Percentiles rank a stretch among this genome's conserved stretches.
These are phyloP conservation scores for Tricholoma sp. DNA, from an alignment of 768 basidiomycete genomes.

Conservation along the genomic window DNA sequence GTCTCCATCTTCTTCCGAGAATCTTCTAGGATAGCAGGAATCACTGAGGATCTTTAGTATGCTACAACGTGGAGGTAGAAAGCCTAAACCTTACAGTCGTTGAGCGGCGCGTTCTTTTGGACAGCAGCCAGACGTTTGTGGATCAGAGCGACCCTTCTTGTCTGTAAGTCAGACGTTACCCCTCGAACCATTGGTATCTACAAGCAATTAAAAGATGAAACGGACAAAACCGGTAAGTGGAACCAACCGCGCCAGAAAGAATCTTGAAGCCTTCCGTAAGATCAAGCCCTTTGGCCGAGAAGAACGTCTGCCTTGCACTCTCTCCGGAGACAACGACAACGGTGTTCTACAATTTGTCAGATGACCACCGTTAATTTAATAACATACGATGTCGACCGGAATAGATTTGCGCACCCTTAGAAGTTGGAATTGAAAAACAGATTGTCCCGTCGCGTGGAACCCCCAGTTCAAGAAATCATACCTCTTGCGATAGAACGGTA, in stretches of 20 bases:
- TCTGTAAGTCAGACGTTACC: conserved; percentile 66
- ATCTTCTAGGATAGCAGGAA: conserved; percentile 62
- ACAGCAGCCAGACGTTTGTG: conserved; percentile 64
- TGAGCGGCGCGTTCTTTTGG: conserved; percentile 58
- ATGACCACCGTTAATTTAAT: conserved; percentile 5
- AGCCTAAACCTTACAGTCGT: conserved; percentile 43
- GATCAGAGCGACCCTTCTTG: conserved; percentile 55
- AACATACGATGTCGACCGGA: background rate
- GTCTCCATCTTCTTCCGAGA: conserved; percentile 52
- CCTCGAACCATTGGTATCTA: conserved; percentile 76
- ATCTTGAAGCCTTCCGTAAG: conserved; percentile 77
- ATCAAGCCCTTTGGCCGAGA: conserved; percentile 65
- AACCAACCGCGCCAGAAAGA: conserved; percentile 67
- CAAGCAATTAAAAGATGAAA: conserved; percentile 13
- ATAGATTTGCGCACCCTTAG: conserved; percentile 45
- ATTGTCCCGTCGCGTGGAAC: conserved; percentile 61
- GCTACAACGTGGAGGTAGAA: conserved; percentile 9
- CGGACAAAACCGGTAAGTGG: conserved; percentile 11
- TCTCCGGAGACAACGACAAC: conserved; percentile 78
- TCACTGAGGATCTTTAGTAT: conserved; percentile 39
- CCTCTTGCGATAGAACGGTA: conserved; percentile 63
- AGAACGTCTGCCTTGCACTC: conserved; percentile 61
- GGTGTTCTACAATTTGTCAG: conserved; percentile 45
- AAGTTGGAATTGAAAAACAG: conserved; percentile 65
- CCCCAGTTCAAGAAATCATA: conserved; percentile 73